phyloP scores from a whole-genome alignment of 2,329 filamentous ascomycete genomes.

The Plenodomus tracheiphilus region DNA sequence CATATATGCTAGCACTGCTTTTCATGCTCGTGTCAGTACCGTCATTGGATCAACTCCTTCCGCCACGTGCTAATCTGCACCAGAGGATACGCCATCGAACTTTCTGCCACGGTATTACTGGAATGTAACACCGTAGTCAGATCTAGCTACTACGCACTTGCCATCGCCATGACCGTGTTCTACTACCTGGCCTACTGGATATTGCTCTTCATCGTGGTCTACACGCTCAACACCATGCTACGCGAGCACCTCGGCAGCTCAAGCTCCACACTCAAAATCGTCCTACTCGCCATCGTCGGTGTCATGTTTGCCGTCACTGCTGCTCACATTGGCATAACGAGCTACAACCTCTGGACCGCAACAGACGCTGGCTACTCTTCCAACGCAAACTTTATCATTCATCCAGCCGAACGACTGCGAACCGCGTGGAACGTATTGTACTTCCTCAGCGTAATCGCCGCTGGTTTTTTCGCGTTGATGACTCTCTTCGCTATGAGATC shows the following conservation, averaged over 20 bases:
- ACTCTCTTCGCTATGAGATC: slow-evolving; percentile 21
- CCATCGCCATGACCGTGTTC: slow-evolving; percentile 24
- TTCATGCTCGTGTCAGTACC: slow-evolving; percentile 24
- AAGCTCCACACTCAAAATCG: slow-evolving; percentile 11
- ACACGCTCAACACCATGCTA: slow-evolving; percentile 29
- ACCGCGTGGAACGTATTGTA: slow-evolving; percentile 22
- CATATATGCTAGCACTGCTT: slow-evolving; percentile 16
- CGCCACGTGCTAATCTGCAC: not conserved
- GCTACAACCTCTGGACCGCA: slow-evolving; percentile 15
- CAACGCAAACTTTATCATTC: not conserved
- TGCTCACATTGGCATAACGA: slow-evolving; percentile 11
- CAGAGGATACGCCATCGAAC: slow-evolving; percentile 13
- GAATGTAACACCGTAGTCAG: slow-evolving; percentile 11
- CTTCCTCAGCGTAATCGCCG: slow-evolving; percentile 19
- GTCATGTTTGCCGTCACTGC: slow-evolving; percentile 25
- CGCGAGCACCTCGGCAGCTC: slow-evolving; percentile 18
- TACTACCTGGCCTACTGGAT: slow-evolving; percentile 19
- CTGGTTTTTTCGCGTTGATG: slow-evolving; percentile 13
- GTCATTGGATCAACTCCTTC: not conserved
- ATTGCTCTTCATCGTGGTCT: slow-evolving; percentile 29
- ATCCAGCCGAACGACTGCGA: slow-evolving; percentile 1
- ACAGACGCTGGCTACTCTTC: not conserved
- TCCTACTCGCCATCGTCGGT: slow-evolving; percentile 14
- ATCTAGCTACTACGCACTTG: slow-evolving; percentile 8
- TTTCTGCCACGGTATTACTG: slow-evolving; percentile 15